Conservation (phyloP, 495 filamentous ascomycete species). For the Hypomontagnella submonticulosa region DNA sequence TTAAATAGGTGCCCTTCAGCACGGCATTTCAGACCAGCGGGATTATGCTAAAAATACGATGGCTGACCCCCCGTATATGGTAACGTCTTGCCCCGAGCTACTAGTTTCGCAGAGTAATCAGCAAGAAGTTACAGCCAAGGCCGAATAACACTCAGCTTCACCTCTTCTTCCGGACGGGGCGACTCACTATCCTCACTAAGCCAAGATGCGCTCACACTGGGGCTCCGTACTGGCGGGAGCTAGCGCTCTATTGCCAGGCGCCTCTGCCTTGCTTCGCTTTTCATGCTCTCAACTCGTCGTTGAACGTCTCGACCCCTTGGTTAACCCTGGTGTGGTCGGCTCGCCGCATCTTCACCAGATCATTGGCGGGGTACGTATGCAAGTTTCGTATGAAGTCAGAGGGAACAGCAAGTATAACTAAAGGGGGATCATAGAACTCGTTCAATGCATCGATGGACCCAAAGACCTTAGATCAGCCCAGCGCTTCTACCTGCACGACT, state of each 20-base stretch:
- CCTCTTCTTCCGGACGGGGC: not conserved
- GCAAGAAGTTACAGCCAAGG: conserved; percentile 1
- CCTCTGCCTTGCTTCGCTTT: conserved; percentile 41
- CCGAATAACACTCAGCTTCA: not conserved
- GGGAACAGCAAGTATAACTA: not conserved
- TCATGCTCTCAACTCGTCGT: conserved; percentile 52
- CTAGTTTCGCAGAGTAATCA: not conserved
- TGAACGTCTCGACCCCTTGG: conserved; percentile 49
- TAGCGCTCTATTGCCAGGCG: conserved; percentile 8
- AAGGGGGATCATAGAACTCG: conserved; percentile 36
- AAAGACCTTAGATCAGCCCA: conserved; percentile 38
- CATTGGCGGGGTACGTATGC: conserved; percentile 48
- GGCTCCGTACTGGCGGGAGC: not conserved
- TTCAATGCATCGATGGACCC: conserved; percentile 53
- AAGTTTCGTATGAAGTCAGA: not conserved
- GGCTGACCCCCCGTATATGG: not conserved
- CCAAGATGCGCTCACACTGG: conserved; percentile 29
- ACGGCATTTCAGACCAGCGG: conserved; percentile 23
- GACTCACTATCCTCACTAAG: not conserved
- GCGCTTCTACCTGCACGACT: conserved; percentile 47
- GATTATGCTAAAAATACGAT: conserved; percentile 7
- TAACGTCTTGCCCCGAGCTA: not conserved
- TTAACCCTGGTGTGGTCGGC: conserved; percentile 48
- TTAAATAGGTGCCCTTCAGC: conserved; percentile 10
- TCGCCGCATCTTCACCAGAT: conserved; percentile 51